Percentiles rank a stretch among this genome's conserved stretches.
These are phyloP conservation scores for Tolypocladium ophioglossoides DNA, from an alignment of 2,329 filamentous ascomycete genomes.

Conservation along the genomic window DNA sequence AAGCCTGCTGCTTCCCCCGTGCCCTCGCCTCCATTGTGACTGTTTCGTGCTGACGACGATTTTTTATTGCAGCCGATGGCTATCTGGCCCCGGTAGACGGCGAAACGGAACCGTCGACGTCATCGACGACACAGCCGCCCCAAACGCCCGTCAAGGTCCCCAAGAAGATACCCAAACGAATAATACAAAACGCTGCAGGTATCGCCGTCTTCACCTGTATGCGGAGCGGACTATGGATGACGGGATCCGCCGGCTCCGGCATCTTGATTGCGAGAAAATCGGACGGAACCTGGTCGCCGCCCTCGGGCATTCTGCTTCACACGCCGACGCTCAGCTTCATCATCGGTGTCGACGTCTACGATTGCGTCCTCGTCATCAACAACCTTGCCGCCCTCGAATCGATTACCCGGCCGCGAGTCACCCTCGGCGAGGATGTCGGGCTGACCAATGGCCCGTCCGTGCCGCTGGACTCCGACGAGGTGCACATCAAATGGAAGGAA, in stretches of 20 bases:
- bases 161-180: slow-evolving; percentile 77
- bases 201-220: slow-evolving; percentile 93
- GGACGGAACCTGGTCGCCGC: slow-evolving; percentile 84
- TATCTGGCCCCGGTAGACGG: slow-evolving; percentile 37
- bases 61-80: slow-evolving; percentile 36
- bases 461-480: slow-evolving; percentile 38
- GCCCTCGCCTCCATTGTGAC: not conserved
- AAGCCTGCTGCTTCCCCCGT: slow-evolving; percentile 2
- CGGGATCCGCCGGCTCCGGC: slow-evolving; percentile 82
- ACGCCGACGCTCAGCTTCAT: slow-evolving; percentile 83
- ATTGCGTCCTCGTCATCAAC: slow-evolving; percentile 90
- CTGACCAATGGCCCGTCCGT: slow-evolving; percentile 67
- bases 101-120: slow-evolving; percentile 6
- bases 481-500: slow-evolving; percentile 40
- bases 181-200: slow-evolving; percentile 82
- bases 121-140: slow-evolving; percentile 23
- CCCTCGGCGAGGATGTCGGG: slow-evolving; percentile 71
- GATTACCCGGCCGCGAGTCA: slow-evolving; percentile 70
- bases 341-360: slow-evolving; percentile 88
- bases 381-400: slow-evolving; percentile 73
- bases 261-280: slow-evolving; percentile 74
- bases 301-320: slow-evolving; percentile 83
- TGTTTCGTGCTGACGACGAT: not conserved
- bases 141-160: slow-evolving; percentile 43
- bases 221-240: slow-evolving; percentile 86